Conservation (phyloP, 768 basidiomycete species). For the Leccinum ochraceum region DNA sequence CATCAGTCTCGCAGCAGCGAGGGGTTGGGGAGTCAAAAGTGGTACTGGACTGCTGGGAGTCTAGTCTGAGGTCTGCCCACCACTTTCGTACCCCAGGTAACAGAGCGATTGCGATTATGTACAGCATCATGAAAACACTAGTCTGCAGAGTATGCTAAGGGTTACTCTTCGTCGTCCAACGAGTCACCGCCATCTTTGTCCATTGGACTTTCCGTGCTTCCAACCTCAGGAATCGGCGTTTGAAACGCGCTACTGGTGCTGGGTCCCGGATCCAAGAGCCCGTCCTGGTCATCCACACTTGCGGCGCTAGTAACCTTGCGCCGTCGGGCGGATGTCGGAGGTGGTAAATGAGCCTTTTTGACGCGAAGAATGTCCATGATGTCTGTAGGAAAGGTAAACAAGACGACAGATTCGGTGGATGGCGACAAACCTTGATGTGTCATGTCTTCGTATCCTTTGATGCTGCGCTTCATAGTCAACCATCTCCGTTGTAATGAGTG, state of each 20-base stretch:
- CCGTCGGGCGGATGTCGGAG: constrained; percentile 38
- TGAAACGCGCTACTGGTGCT: constrained; percentile 27
- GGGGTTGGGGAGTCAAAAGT: constrained; percentile 66
- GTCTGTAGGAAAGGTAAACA: constrained; percentile 43
- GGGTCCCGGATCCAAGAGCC: constrained; percentile 23
- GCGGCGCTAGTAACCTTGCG: constrained; percentile 56
- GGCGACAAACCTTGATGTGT: constrained; percentile 64
- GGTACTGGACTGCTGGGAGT: constrained; percentile 67
- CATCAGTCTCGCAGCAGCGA: constrained; percentile 74
- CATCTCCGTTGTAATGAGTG: constrained; percentile 79
- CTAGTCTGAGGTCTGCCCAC: constrained; percentile 39
- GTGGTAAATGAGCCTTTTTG: constrained; percentile 66
- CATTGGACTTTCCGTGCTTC: constrained; percentile 11
- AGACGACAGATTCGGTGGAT: constrained; percentile 2
- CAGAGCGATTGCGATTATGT: background rate
- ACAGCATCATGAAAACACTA: background rate
- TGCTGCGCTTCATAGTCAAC: constrained; percentile 74
- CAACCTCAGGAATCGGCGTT: constrained; percentile 20
- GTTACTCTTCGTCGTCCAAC: constrained; percentile 22
- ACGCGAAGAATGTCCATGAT: constrained; percentile 79
- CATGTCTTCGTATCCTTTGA: constrained; percentile 81
- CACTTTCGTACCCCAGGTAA: background rate
- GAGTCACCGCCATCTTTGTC: constrained; percentile 21
- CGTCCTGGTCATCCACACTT: constrained; percentile 45
- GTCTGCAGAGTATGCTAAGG: background rate